Evolutionary conservation across 2,329 filamentous ascomycete genomes (phyloP), one percentile per base, ranked within the genome.

Genomic region (Arthrobotrys entomopaga): DNA sequence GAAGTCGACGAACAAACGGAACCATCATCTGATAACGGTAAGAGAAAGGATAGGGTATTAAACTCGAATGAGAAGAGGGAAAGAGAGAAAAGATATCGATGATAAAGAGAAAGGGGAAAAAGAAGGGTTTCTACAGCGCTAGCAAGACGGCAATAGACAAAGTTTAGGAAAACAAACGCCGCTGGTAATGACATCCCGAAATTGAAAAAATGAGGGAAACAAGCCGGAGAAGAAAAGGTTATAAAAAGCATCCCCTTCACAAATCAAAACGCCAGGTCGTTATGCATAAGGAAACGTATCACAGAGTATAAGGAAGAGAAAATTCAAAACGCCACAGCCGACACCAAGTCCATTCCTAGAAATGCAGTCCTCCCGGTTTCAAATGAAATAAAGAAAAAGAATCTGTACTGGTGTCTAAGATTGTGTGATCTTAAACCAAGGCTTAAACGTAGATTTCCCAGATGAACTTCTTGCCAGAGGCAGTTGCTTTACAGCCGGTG

Each of bases 401-500:
- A 29, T 16, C 6, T 15, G 20, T 16, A 22, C 16, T 3, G 24
- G 24, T 3, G 29, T 24, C n/a, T 3, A 20, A 50, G 42, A n/a
- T 46, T 16, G 42, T 13, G 16, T 13, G 8, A 46, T 5, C 42
- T 46, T 46, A 5, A 7, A 13, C 42, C 42, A 24, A 2, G 24
- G 13, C 11, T 50, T 16, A 67, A n/a, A 67, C 64, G 29, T 74
- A 74, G 2, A 74, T 61, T 49, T 74, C 70, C 70, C 70, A 74
- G 43, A 74, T 59, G 29, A 74, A 74, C 50, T 59, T 63, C 57
- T 64, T 74, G n/a, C 63, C 57, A 4, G 57, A 46, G 13, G 43
- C 40, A 13, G 42, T 19, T 16, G 61, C 49, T 29, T 73, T 77
- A 22, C 77, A 79, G 3, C 75, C 76, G 15, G 59, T 64, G 20